A percentile compares a stretch with the other conserved stretches of the same genome.
phyloP scores from a whole-genome alignment of 2,329 filamentous ascomycete genomes.

The Stachybotrys echinatus region DNA sequence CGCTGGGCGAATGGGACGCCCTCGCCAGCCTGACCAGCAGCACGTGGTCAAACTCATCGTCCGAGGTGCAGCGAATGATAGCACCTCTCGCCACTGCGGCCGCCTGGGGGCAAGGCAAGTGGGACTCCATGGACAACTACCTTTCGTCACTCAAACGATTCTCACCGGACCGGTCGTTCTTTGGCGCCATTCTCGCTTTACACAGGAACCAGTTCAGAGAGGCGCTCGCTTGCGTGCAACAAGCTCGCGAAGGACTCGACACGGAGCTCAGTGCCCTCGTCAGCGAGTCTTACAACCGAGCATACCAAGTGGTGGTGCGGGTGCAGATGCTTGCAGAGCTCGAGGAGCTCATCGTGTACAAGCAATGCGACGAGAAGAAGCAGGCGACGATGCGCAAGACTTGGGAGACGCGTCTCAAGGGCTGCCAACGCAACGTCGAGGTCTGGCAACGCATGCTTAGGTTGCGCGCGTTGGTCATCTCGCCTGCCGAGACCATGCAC shows the following conservation, averaged over 20 bases:
- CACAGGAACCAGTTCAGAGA: slow-evolving; percentile 95
- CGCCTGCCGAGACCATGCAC: slow-evolving; percentile 87
- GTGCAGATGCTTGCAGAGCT: slow-evolving; percentile 99
- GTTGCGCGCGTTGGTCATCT: slow-evolving; percentile 85
- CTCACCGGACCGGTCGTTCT: slow-evolving; percentile 94
- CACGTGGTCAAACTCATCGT: slow-evolving; percentile 85
- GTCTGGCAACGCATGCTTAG: slow-evolving; percentile 99
- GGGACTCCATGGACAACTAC: slow-evolving; percentile 98
- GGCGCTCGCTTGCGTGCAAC: slow-evolving; percentile 81
- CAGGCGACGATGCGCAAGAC: slow-evolving; percentile 87
- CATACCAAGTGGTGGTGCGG: slow-evolving; percentile 95
- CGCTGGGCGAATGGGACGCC: slow-evolving; percentile 94
- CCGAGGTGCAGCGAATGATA: slow-evolving; percentile 84
- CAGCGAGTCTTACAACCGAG: slow-evolving; percentile 97
- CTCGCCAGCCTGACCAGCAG: slow-evolving; percentile 84
- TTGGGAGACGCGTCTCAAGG: slow-evolving; percentile 92
- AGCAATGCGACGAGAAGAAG: slow-evolving; percentile 86
- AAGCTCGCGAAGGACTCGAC: slow-evolving; percentile 87
- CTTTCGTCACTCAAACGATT: slow-evolving; percentile 89
- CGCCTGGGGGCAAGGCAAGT: slow-evolving; percentile 93
- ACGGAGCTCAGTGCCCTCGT: slow-evolving; percentile 93
- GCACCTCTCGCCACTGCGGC: slow-evolving; percentile 91
- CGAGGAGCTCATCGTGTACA: slow-evolving; percentile 97
- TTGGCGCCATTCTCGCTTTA: slow-evolving; percentile 89
- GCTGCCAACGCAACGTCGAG: slow-evolving; percentile 94